Evolutionary conservation across 2,329 filamentous ascomycete genomes (phyloP), one percentile per base, ranked within the genome.

Genomic region (Hypoxylon sp.): DNA sequence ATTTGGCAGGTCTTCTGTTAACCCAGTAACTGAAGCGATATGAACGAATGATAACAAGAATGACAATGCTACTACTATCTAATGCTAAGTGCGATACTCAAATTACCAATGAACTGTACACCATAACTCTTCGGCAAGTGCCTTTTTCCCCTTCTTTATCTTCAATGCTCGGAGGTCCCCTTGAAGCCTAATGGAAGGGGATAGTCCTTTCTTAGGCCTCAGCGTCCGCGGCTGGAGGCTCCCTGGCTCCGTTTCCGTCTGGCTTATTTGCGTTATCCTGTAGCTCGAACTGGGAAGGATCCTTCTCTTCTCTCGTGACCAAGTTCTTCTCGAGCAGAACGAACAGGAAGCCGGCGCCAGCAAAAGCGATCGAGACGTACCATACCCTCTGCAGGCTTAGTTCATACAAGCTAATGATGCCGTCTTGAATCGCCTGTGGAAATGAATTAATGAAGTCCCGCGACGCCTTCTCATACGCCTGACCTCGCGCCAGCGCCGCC

Each of bases 301-400:
- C 44, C 44, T 48, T 48, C 22, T 27, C 44, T 7, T 27, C 44
- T 48, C 44, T 48, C 8, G 44, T 48, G 17, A 48, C 44, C 20
- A 48, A 14, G 44, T 48, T 48, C 44, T 22, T 48, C 14, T 48
- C 44, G 7, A 48, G 20, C 17, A 48, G 44, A 48, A 48, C 44
- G 44, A 48, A 48, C 27, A 48, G 20, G 20, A 48, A 48, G 1
- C 44, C 44, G 44, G 44, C 44, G 8, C 44, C 20, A 25, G 44
- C 44, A 48, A 48, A 48, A 48, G 44, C 44, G 6, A 48, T 48
- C 44, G 44, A 48, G 7, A 48, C 44, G 44, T 48, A 48, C 44
- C 44, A 48, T 48, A 48, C 44, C 11, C 44, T 48, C 44, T 48
- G 44, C 17, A 48, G 10, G 20, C 44, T 48, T 48, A 48, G 44